These are phyloP conservation scores for Phylloporus scabripes DNA, from an alignment of 768 basidiomycete species.

Conservation along the genomic window DNA sequence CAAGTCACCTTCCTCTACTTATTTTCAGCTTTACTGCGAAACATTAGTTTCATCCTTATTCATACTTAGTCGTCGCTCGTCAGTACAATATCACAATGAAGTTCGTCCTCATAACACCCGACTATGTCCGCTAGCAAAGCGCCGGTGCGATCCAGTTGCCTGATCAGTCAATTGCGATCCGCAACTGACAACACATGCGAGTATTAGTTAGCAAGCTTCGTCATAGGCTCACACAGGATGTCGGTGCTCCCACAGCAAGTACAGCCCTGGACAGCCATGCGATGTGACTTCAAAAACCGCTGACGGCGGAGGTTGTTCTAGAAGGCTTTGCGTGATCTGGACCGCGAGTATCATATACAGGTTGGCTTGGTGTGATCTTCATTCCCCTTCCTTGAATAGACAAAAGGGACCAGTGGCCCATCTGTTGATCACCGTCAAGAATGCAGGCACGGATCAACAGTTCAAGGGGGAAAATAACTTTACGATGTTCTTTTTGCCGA, in stretches of 20 bases:
- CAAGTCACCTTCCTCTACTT: neutral
- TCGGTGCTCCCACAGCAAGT: constrained; percentile 7
- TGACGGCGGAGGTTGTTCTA: neutral
- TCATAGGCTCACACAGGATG: constrained; percentile 10
- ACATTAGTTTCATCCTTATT: neutral
- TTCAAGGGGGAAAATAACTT: neutral
- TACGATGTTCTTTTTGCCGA: neutral
- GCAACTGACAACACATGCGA: neutral
- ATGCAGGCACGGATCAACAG: neutral
- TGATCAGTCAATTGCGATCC: neutral
- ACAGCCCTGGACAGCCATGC: constrained; percentile 20
- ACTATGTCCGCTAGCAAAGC: neutral
- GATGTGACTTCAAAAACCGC: neutral
- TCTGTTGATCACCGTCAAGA: neutral
- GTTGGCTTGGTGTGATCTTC: constrained; percentile 4
- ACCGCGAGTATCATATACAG: neutral
- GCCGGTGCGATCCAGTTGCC: neutral
- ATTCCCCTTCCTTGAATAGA: constrained; percentile 1
- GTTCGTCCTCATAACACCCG: neutral
- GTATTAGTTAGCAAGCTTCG: neutral
- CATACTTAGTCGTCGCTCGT: neutral
- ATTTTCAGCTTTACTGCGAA: neutral
- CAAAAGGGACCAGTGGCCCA: neutral
- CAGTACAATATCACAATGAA: neutral
- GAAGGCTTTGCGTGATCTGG: neutral